Percentiles rank a stretch among this genome's conserved stretches.
Evolutionary conservation across 441 rosid species (phyloP).

Genomic region (Breynia disticha): DNA sequence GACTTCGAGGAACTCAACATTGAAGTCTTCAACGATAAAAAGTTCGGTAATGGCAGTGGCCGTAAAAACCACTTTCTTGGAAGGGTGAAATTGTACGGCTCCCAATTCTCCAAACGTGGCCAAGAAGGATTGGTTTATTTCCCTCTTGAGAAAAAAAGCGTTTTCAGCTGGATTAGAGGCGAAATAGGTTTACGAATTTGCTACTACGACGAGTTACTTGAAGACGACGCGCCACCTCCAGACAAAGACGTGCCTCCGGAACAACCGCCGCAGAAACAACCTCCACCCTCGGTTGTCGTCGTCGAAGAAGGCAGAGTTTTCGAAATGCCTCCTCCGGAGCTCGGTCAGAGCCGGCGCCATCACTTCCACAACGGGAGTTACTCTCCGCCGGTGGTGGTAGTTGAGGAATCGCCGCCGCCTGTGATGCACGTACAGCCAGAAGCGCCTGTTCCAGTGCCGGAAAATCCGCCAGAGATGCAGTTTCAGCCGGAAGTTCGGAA

Average conservation of each 20-base stretch:
- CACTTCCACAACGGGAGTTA: conserved; percentile 23
- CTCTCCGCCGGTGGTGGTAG: conserved; percentile 46
- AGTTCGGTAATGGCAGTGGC: conserved; percentile 61
- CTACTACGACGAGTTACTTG: conserved; percentile 54
- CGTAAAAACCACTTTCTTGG: conserved; percentile 87
- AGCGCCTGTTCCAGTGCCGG: conserved; percentile 15
- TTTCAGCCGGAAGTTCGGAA: conserved; percentile 48
- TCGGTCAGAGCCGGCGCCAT: conserved; percentile 18
- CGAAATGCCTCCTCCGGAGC: conserved; percentile 37
- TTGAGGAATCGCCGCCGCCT: conserved; percentile 55
- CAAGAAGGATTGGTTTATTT: conserved; percentile 67
- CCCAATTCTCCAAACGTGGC: conserved; percentile 59
- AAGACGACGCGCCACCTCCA: conserved; percentile 25
- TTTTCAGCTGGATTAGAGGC: conserved; percentile 82
- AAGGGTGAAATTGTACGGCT: conserved; percentile 70
- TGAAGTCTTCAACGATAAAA: conserved; percentile 77
- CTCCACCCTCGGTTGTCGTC: conserved; percentile 28
- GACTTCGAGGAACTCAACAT: conserved; percentile 65
- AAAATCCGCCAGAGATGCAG: conserved; percentile 19
- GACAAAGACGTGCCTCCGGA: conserved; percentile 17
- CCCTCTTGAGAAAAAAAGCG: conserved; percentile 77
- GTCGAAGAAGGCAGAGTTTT: conserved; percentile 49
- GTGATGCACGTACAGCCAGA: conserved; percentile 27
- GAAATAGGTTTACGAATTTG: conserved; percentile 74
- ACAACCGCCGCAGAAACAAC: conserved; percentile 23